phyloP scores from a whole-genome alignment of 2,329 filamentous ascomycete species.

The Fonsecaea pedrosoi region DNA sequence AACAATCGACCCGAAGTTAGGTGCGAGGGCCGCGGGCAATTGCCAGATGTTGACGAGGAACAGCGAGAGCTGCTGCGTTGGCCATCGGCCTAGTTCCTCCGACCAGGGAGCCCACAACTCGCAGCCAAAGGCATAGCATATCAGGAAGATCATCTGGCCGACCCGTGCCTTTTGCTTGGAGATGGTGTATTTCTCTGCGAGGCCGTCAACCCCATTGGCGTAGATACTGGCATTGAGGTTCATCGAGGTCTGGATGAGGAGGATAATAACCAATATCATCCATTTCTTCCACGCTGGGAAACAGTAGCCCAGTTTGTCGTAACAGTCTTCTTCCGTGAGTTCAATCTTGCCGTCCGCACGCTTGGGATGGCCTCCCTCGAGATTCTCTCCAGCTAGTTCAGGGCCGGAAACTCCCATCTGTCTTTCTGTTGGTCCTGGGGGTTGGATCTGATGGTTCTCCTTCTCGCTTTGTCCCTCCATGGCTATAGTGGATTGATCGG shows the following conservation, averaged over 20 bases:
- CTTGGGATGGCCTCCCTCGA: conserved; percentile 37
- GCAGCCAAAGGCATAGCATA: conserved; percentile 82
- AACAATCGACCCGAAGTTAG: conserved; percentile 72
- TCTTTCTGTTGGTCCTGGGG: conserved; percentile 13
- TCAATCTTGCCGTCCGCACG: conserved; percentile 45
- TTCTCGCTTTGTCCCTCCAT: conserved; percentile 16
- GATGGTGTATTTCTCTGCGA: conserved; percentile 70
- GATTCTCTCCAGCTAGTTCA: conserved; percentile 31
- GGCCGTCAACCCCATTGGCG: conserved; percentile 69
- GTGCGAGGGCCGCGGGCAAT: conserved; percentile 72
- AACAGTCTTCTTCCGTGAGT: conserved; percentile 64
- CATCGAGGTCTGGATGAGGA: conserved; percentile 75
- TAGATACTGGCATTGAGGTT: conserved; percentile 79
- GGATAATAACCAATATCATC: conserved; percentile 60
- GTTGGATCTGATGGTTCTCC: neutral
- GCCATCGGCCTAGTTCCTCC: conserved; percentile 79
- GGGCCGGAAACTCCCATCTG: conserved; percentile 26
- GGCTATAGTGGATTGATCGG: conserved; percentile 23
- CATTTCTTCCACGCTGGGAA: conserved; percentile 53
- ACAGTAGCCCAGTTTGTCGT: conserved; percentile 67
- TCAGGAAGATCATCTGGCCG: conserved; percentile 77
- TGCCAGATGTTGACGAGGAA: conserved; percentile 80
- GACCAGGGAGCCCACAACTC: conserved; percentile 88
- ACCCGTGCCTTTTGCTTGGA: conserved; percentile 70
- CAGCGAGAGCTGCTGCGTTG: conserved; percentile 74